Percentiles rank a stretch among this genome's conserved stretches.
These are phyloP conservation scores for Colletotrichum acutatum DNA, from an alignment of 2,329 filamentous ascomycete genomes.

Conservation along the genomic window DNA sequence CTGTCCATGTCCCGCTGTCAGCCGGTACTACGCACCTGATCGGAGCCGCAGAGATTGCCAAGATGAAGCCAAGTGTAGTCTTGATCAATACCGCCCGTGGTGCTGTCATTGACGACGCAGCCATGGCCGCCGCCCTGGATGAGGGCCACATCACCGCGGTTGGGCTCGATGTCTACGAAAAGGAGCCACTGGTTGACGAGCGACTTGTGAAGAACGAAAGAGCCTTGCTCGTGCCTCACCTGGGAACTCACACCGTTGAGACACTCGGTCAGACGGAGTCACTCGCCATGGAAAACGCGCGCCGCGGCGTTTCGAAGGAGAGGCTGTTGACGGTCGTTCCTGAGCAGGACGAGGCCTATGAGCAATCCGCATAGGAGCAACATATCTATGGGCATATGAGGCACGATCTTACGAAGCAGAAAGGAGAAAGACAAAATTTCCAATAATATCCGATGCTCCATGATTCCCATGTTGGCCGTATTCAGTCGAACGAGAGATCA, in stretches of 20 bases:
- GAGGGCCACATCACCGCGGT: constrained; percentile 64
- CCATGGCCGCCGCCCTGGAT: constrained; percentile 63
- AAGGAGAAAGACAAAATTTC: neutral
- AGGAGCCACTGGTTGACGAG: constrained; percentile 70
- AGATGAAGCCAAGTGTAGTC: constrained; percentile 66
- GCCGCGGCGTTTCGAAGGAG: constrained; percentile 34
- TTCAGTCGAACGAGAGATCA: neutral
- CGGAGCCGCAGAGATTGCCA: constrained; percentile 57
- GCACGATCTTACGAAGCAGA: neutral
- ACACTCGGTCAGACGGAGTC: constrained; percentile 44
- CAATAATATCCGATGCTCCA: neutral
- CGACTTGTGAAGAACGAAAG: constrained; percentile 68
- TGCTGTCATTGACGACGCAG: constrained; percentile 66
- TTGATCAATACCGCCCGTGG: constrained; percentile 69
- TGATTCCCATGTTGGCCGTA: neutral
- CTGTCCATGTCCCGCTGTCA: constrained; percentile 63
- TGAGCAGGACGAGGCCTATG: constrained; percentile 14
- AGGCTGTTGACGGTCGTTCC: constrained; percentile 37
- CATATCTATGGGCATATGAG: no score
- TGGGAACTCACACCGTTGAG: constrained; percentile 75
- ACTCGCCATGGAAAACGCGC: constrained; percentile 44
- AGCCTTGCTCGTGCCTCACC: constrained; percentile 73
- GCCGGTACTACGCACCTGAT: constrained; percentile 64
- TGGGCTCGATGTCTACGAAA: constrained; percentile 68
- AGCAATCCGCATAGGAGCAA: neutral